Evolutionary conservation across 805 yeast genomes (phyloP).

Genomic region (Cyberlindnera suaveolens): DNA sequence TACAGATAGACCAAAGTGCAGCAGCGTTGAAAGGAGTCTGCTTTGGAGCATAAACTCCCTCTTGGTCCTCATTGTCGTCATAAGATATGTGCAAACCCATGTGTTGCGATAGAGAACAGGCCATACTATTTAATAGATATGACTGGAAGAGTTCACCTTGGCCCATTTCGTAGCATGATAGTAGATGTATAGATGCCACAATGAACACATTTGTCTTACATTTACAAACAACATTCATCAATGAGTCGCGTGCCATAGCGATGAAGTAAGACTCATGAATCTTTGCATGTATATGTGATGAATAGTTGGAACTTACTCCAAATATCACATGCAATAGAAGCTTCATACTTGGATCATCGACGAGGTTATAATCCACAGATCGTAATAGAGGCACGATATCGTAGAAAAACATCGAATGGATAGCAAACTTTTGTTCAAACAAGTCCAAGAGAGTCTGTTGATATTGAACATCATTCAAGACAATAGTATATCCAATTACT

Average conservation of each 20-base stretch:
- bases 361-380: conserved; percentile 15
- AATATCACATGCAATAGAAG: conserved; percentile 21
- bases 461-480: conserved; percentile 7
- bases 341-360: conserved; percentile 15
- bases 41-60: conserved; percentile 1
- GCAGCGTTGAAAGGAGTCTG: conserved; percentile 23
- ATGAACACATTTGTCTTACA: conserved; percentile 7
- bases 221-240: conserved; percentile 15
- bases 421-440: conserved; percentile 8
- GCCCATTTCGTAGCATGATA: conserved; percentile 28
- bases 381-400: conserved; percentile 3
- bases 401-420: conserved; percentile 12
- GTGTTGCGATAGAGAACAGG: conserved; percentile 29
- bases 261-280: conserved; percentile 16
- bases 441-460: conserved; percentile 3
- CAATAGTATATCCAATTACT: conserved; percentile 1
- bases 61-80: conserved; percentile 4
- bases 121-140: conserved; percentile 25
- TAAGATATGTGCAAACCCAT: conserved; percentile 27
- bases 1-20: conserved; percentile 26
- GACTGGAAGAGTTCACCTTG: conserved; percentile 26
- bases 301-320: conserved; percentile 23
- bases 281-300: conserved; percentile 11
- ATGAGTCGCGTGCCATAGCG: conserved; percentile 21
- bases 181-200: conserved; percentile 20